Base-by-base conservation (phyloP, 768 basidiomycete species). In the Tricholoma saponaceum region DNA sequence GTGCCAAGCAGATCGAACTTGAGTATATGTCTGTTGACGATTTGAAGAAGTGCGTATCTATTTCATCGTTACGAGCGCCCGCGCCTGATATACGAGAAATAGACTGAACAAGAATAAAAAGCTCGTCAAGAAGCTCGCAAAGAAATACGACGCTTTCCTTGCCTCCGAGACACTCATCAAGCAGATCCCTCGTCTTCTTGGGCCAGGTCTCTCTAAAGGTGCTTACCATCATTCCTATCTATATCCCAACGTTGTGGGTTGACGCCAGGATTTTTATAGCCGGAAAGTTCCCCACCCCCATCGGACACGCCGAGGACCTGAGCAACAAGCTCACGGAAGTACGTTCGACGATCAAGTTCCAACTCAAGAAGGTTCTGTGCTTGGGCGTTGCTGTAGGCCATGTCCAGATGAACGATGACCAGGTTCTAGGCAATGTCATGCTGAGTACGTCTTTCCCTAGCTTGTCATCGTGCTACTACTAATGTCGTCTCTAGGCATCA, bases 81-180 rank as follows among this genome's bases (percentile, higher is more conserved):
- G n/a, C 30, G 49, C 44, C 13, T 62, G 26, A 46, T 23, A 20
- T n/a, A 4, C 41, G 14, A n/a, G 9, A 1, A 28, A 22, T 49
- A 93, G 91, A 77, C 84, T 98, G 63, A 97, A 96, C 89, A 96
- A 97, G 82, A 99, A 98, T 86, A 98, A 99, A 84, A 99, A 99
- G 80, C 92, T 99, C 61, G 97, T 98, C 71, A 99, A 98, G 84
- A 97, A 97, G 81, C 91, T 98, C 66, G 96, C 96, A 64, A 98
- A 98, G 83, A 98, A 98, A 75, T 95, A 98, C 80, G 95, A 99
- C 67, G 95, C 96, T 58, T 99, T 99, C 89, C 80, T 99, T 64
- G 85, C 96, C 33, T 98, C 97, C 58, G 97, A 99, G 75, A 79
- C 92, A 60, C 83, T 99, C 65, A 98, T 99, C 84, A 98, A 97